phyloP scores from a whole-genome alignment of 139 green algal genomes.

The Bryopsis sp. region DNA sequence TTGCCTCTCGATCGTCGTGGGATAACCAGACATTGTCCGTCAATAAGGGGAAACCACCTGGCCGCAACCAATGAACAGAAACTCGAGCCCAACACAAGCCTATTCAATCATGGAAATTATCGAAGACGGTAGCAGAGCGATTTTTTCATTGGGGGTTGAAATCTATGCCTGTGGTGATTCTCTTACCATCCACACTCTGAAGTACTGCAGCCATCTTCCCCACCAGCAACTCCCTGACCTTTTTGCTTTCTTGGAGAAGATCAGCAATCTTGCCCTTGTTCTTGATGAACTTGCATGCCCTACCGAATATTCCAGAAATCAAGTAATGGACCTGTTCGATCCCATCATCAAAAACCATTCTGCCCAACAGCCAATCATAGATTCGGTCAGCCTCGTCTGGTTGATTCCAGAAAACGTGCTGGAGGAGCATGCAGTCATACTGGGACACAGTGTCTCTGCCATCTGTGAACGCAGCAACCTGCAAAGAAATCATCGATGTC shows the following conservation, averaged over 20 bases:
- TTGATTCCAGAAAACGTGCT: constrained; percentile 78
- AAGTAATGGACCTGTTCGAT: constrained; percentile 51
- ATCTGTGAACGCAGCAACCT: constrained; percentile 73
- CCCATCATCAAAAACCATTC: constrained; percentile 59
- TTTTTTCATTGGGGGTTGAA: no score
- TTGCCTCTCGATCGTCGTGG: constrained; percentile 54
- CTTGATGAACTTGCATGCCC: constrained; percentile 52
- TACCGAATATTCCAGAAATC: constrained; percentile 48
- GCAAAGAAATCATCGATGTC: no score
- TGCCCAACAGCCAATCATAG: constrained; percentile 64
- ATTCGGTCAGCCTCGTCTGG: constrained; percentile 66
- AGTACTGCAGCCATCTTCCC: constrained; percentile 46
- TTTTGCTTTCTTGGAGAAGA: constrained; percentile 36
- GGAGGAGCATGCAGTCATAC: constrained; percentile 80
- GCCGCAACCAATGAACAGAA: no score
- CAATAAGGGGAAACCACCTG: constrained; percentile 48
- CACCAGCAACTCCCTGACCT: constrained; percentile 46
- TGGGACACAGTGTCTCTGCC: constrained; percentile 50
- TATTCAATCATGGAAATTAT: neutral
- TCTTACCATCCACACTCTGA: constrained; percentile 39
- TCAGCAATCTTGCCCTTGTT: constrained; percentile 22
- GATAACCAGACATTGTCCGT: constrained; percentile 72
- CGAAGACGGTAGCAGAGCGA: neutral
- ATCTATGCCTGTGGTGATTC: neutral
- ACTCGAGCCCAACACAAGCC: constrained; percentile 2